Evolutionary conservation across 2,329 filamentous ascomycete species (phyloP), one percentile per base, ranked within the genome.

Genomic region (Hysterium pulicare): DNA sequence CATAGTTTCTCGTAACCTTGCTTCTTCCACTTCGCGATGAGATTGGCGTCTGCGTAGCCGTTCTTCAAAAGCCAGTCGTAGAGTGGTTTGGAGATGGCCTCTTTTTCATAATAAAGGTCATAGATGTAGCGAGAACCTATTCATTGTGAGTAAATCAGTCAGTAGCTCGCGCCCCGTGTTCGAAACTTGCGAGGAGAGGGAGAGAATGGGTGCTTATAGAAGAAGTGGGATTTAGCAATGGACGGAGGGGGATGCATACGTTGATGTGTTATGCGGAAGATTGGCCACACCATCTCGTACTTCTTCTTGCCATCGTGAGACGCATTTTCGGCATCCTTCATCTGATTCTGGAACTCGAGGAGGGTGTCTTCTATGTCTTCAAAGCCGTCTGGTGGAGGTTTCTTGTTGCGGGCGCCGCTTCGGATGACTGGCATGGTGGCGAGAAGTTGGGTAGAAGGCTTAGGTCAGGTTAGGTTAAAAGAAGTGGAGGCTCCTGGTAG

Each of bases 21-120:
- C 74, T 98, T 98, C 81, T 98, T 98, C 93, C 93, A 98, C 73
- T 98, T 98, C 11, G 93, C 93, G 62, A 98, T 97, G 62, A 98
- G 73, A 74, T 90, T 93, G 34, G 87, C 82, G 70, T 98, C 93
- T 4, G 90, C 93, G 66, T 98, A 97, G 38, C 84, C 84, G 64
- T 98, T 96, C 79, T 98, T 98, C 46, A 98, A 74, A 51, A 97
- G 73, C 84, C 88, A 98, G 55, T 97, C 93, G 70, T 98, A 98
- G 16, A 98, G 76, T 69, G 84, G 76, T 71, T 87, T 91, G 69
- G 82, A 87, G 66, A 98, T 97, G 39, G 91, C 91, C 71, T 96
- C 88, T 71, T 96, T 95, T 68, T 94, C 86, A 71, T 97, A 98
- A 74, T 96, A 97, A 36, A 98, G 77, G 63, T 97, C 93, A 73